Percentiles rank a stretch among this genome's conserved stretches.
phyloP scores from a whole-genome alignment of 2,329 filamentous ascomycete species.

The Penicillium digitatum region DNA sequence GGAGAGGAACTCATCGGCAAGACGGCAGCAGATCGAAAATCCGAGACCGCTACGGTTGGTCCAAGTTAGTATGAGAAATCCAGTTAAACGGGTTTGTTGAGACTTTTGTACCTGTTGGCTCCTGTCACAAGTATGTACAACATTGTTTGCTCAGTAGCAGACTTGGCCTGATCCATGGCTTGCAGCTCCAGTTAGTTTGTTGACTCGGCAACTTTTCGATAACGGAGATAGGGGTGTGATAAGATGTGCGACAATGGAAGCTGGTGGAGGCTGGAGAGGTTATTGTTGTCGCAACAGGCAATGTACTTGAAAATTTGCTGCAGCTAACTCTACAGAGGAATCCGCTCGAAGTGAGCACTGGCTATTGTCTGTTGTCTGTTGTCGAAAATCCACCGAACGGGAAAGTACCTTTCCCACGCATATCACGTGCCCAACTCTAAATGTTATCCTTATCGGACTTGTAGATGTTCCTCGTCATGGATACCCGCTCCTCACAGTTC shows the following conservation, averaged over 20 bases:
- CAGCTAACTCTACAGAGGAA: not conserved
- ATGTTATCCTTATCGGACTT: slow-evolving; percentile 6
- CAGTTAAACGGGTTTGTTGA: not conserved
- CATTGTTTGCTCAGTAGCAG: slow-evolving; percentile 20
- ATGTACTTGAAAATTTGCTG: not conserved
- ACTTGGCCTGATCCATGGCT: slow-evolving; percentile 15
- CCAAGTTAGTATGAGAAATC: slow-evolving; percentile 10
- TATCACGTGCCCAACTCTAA: slow-evolving; percentile 3
- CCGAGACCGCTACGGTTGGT: slow-evolving; percentile 68
- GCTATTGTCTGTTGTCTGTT: not conserved
- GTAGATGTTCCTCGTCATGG: not conserved
- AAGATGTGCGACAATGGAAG: not conserved
- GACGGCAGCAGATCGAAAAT: slow-evolving; percentile 73
- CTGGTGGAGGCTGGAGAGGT: not conserved
- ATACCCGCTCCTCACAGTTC: not conserved
- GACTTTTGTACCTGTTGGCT: slow-evolving; percentile 68
- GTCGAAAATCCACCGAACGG: not conserved
- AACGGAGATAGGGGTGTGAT: slow-evolving; percentile 14
- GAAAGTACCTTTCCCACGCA: not conserved
- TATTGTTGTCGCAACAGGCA: not conserved
- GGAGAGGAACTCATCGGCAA: slow-evolving; percentile 84
- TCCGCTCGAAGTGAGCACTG: not conserved
- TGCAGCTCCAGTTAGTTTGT: slow-evolving; percentile 6
- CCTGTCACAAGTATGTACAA: slow-evolving; percentile 69
- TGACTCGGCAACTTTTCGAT: slow-evolving; percentile 5